phyloP scores from a whole-genome alignment of 148 eudicot genomes.

The Nepenthes mirabilis region DNA sequence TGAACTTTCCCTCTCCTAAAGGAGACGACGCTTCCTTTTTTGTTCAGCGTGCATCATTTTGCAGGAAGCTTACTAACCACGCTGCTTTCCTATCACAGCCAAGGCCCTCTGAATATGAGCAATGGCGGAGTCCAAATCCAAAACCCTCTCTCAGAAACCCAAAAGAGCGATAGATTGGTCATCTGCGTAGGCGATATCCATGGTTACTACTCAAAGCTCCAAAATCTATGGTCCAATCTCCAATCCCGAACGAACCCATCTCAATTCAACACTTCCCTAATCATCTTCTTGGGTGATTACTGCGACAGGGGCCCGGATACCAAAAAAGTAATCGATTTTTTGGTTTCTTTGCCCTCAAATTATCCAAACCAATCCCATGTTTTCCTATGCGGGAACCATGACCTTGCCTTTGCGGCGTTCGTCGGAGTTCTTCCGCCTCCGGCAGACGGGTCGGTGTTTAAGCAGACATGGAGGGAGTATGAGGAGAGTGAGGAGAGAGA shows the following conservation, averaged over 20 bases:
- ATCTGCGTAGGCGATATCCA: slow-evolving; percentile 79
- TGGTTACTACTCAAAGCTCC: slow-evolving; percentile 59
- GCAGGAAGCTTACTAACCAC: too few relatives aligned
- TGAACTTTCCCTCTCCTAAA: too few relatives aligned
- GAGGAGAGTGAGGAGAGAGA: slow-evolving; percentile 68
- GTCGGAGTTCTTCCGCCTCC: slow-evolving; percentile 50
- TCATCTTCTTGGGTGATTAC: slow-evolving; percentile 87
- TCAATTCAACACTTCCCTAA: slow-evolving; percentile 36
- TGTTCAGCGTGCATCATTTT: too few relatives aligned
- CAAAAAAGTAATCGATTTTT: slow-evolving; percentile 50
- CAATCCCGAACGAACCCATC: slow-evolving; percentile 31
- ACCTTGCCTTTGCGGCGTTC: slow-evolving; percentile 68
- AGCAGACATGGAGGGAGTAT: slow-evolving; percentile 59
- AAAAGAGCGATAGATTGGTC: slow-evolving; percentile 21
- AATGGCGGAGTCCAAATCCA: not conserved
- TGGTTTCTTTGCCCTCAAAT: slow-evolving; percentile 38
- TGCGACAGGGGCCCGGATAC: slow-evolving; percentile 86
- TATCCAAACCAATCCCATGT: slow-evolving; percentile 73
- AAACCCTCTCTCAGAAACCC: not conserved
- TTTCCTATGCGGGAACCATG: slow-evolving; percentile 67
- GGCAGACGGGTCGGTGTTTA: slow-evolving; percentile 28
- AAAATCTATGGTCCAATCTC: slow-evolving; percentile 63
- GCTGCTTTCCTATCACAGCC: too few relatives aligned
- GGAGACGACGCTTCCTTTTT: too few relatives aligned
- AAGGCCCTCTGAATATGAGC: too few relatives aligned